Evolutionary conservation across 1,284 basidiomycete species (phyloP), one percentile per base, ranked within the genome.

Genomic region (Austropuccinia psidii): DNA sequence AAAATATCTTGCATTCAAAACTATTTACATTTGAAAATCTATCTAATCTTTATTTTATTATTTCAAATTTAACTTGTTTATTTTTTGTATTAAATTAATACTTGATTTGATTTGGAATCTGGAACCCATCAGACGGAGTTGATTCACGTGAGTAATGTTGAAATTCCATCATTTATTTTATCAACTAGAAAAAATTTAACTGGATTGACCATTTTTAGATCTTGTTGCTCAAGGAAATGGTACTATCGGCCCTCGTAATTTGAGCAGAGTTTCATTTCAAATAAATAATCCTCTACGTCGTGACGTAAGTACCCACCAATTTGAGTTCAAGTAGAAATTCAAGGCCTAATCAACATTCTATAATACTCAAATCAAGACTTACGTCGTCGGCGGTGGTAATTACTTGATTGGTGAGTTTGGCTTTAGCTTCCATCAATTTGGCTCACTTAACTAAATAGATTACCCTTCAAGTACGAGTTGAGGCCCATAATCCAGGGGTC

Each of bases 61-160:
- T 31, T 4, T 33, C 27, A 0, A 39, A 9, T 9, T 7, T 29
- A 33, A 17, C 54, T 31, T 27, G 37, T 35, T 39, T 72, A 41
- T 35, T 33, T 24, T n/a, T n/a, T n/a, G n/a, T n/a, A n/a, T n/a
- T n/a, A n/a, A n/a, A n/a, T n/a, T n/a, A n/a, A n/a, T n/a, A n/a
- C n/a, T n/a, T n/a, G n/a, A n/a, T n/a, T n/a, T n/a, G n/a, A n/a
- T n/a, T n/a, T n/a, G n/a, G n/a, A n/a, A n/a, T n/a, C n/a, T n/a
- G n/a, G n/a, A n/a, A n/a, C n/a, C n/a, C n/a, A n/a, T 27, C 49
- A 72, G 68, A 72, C n/a, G 68, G 68, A 72, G 68, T 72, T 19
- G 68, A 72, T 35, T 72, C 68, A 39, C 57, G 68, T 72, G 29
- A 49, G 68, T 24, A 24, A 4, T 37, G 21, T 58, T 43, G 17